Conservation (phyloP, 768 basidiomycete genomes). For the Lentinula detonsa region DNA sequence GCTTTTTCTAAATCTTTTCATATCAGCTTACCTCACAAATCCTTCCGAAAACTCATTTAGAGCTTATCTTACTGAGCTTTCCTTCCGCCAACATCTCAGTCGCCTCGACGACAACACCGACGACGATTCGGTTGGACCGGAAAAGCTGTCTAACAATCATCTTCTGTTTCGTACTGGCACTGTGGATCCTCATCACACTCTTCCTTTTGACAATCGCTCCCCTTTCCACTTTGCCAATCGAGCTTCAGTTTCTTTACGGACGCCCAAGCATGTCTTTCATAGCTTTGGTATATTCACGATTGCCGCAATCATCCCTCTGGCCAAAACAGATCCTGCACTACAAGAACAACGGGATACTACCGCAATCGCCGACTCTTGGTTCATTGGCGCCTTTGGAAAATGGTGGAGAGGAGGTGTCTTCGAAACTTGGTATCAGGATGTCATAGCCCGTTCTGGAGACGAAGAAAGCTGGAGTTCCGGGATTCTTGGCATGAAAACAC, state of each 20-base stretch:
- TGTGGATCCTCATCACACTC: slow-evolving; percentile 19
- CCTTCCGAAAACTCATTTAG: slow-evolving; percentile 93
- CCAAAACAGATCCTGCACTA: slow-evolving; percentile 23
- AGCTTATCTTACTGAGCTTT: slow-evolving; percentile 93
- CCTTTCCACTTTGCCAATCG: slow-evolving; percentile 88
- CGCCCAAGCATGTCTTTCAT: slow-evolving; percentile 83
- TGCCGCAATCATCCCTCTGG: slow-evolving; percentile 64
- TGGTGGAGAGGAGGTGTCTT: slow-evolving; percentile 89
- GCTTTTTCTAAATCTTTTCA: slow-evolving; percentile 7
- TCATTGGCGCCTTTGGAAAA: slow-evolving; percentile 83
- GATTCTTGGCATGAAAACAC: slow-evolving; percentile 66
- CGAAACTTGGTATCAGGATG: slow-evolving; percentile 74
- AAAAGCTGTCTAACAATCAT: slow-evolving; percentile 19
- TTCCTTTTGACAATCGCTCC: slow-evolving; percentile 31
- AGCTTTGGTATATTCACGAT: slow-evolving; percentile 85
- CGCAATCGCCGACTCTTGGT: slow-evolving; percentile 76
- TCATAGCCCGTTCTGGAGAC: slow-evolving; percentile 55
- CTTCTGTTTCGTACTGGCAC: slow-evolving; percentile 21
- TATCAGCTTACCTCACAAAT: slow-evolving; percentile 87
- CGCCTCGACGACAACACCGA: slow-evolving; percentile 68
- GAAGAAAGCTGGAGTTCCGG: slow-evolving; percentile 75
- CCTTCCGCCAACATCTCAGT: slow-evolving; percentile 90
- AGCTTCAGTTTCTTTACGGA: slow-evolving; percentile 87
- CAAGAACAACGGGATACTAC: slow-evolving; percentile 34
- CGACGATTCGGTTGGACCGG: slow-evolving; percentile 38